A percentile compares a stretch with the other conserved stretches of the same genome.
Evolutionary conservation across 768 basidiomycete genomes (phyloP).

Genomic region (Galerina marginata): DNA sequence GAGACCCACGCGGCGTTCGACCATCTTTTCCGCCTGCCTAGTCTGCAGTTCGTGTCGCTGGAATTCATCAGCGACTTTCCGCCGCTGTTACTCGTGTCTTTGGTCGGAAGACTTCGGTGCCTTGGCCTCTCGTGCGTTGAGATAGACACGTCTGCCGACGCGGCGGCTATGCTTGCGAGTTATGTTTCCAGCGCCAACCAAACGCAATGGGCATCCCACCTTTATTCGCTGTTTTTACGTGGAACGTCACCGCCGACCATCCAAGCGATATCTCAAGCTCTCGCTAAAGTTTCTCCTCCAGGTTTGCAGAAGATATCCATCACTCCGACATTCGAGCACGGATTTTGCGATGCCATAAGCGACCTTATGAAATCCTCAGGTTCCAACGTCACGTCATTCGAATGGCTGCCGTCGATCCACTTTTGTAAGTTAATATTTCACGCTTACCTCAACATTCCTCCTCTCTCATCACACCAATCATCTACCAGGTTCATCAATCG

Average conservation of each 20-base stretch:
- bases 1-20: slow-evolving; percentile 14
- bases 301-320: slow-evolving; percentile 21
- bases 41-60: slow-evolving; percentile 20
- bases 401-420: slow-evolving; percentile 30
- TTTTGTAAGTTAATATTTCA: slow-evolving; percentile 22
- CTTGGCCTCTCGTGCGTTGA: slow-evolving; percentile 27
- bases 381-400: slow-evolving; percentile 18
- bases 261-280: slow-evolving; percentile 9
- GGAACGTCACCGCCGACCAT: slow-evolving; percentile 23
- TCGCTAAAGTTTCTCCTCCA: background rate
- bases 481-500: slow-evolving; percentile 18
- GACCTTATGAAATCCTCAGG: slow-evolving; percentile 21
- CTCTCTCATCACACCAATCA: background rate
- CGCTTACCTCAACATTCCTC: background rate
- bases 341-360: slow-evolving; percentile 21
- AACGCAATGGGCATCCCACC: background rate
- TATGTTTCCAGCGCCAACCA: background rate
- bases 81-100: slow-evolving; percentile 12
- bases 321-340: slow-evolving; percentile 27
- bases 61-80: slow-evolving; percentile 25
- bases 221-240: slow-evolving; percentile 19
- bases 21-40: slow-evolving; percentile 14
- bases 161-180: background rate
- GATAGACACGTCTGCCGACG: slow-evolving; percentile 5
- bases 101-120: slow-evolving; percentile 8